Percentiles rank a stretch among this genome's conserved stretches.
Conservation (phyloP, 2,329 filamentous ascomycete genomes). For the Kalmusia sp. region DNA sequence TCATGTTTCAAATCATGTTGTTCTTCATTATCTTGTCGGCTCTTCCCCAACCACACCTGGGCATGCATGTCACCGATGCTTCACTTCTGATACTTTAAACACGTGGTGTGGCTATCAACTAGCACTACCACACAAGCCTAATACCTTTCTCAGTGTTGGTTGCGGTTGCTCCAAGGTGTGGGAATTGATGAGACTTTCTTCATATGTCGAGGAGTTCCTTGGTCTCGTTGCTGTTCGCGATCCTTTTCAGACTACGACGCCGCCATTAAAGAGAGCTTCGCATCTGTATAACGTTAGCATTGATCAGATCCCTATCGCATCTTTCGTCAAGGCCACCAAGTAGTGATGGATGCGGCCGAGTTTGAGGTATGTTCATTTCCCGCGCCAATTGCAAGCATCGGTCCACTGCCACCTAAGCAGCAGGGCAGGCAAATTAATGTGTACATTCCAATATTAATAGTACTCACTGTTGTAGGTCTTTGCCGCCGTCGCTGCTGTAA, state of each 20-base stretch:
- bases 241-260: background rate
- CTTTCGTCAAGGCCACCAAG: background rate
- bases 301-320: background rate
- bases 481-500: conserved; percentile 51
- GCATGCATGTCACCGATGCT: background rate
- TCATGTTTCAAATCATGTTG: background rate
- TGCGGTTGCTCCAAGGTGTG: no score
- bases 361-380: conserved; percentile 31
- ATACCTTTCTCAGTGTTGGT: background rate
- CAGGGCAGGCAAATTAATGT: background rate
- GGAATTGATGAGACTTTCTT: background rate
- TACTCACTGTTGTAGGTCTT: conserved; percentile 38
- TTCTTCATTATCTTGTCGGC: background rate
- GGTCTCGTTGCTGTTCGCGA: background rate
- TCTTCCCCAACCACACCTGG: no score
- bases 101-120: background rate
- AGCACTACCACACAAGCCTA: no score
- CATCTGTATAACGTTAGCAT: background rate
- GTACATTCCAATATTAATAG: no score
- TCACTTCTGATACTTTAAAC: background rate
- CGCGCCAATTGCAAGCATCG: background rate
- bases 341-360: conserved; percentile 13
- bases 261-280: no score
- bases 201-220: no score
- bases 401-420: background rate